Base-by-base conservation (phyloP, 345 rosid genomes). In the Syzygium grande region DNA sequence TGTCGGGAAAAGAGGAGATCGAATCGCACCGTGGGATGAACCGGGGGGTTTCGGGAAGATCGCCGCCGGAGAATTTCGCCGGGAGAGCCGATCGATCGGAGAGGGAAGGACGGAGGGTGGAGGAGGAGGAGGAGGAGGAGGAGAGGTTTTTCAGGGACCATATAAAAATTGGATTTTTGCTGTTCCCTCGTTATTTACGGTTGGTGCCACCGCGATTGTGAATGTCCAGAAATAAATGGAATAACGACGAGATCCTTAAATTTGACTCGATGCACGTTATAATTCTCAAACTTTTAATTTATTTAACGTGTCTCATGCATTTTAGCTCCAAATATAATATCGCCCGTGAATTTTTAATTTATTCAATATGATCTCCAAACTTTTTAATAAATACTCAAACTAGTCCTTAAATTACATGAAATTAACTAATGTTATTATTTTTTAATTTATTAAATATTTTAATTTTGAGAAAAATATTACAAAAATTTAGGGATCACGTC, bases 271-370 rank as follows among this genome's bases (percentile, higher is more conserved):
- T 3, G 3, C 1, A 7, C 3, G 3, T 9, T 51, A 9, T 51
- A 10, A 9, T 51, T 51, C 1, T 38, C 4, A 1, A 38, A 38
- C 43, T 41, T 43, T 43, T 43, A 43, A 43, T 43, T 43, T 43
- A 43, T 43, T 43, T 1, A 43, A 43, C 7, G 7, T 43, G 1
- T 43, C 6, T 43, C 0, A 6, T 6, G 1, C 1, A 43, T 1
- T 43, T 43, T 43, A 43, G 0, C 7, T 4, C 1, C 7, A 43
- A 43, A 43, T 43, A 1, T 43, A 43, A 1, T 43, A 1, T 43
- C 7, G 3, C 7, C 7, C 4, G 0, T 43, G 1, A 43, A 43
- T 6, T 43, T 43, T 43, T 43, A 43, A 43, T 43, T 43, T 43
- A 43, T 43, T 43, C 7, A 43, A 43, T 43, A 6, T 6, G 46